These are phyloP conservation scores for Tetrahymena borealis DNA, from an alignment of 73 alveolate genomes.

Conservation along the genomic window DNA sequence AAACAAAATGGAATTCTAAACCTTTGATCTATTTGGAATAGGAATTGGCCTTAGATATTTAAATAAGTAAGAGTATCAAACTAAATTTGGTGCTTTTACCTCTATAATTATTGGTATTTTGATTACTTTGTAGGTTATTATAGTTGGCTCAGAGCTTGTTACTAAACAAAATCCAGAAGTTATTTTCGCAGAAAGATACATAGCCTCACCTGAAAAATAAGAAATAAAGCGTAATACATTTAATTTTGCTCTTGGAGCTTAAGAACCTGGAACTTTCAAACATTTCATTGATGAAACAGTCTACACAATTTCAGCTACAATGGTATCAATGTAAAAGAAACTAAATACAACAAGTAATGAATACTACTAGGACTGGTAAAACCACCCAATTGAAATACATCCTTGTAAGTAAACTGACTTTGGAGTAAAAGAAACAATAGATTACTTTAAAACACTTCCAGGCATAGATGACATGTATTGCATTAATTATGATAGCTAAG, in stretches of 20 bases:
- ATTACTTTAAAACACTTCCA: not conserved
- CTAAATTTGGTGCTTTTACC: not conserved
- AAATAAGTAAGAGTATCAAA: not conserved
- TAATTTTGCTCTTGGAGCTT: not conserved
- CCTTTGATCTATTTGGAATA: not conserved
- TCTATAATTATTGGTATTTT: not conserved
- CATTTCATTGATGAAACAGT: not conserved
- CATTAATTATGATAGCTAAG: not conserved
- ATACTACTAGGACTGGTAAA: not conserved
- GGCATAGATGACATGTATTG: not conserved
- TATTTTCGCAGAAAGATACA: not conserved
- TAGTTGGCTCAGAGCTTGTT: not conserved
- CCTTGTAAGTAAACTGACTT: not conserved
- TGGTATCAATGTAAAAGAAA: not conserved
- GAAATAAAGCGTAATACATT: not conserved
- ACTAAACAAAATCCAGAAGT: not conserved
- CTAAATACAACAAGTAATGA: not conserved
- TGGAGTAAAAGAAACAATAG: not conserved
- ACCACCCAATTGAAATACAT: not conserved
- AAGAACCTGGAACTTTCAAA: not conserved
- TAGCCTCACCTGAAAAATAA: not conserved
- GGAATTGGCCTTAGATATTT: not conserved
- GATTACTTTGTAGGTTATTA: not conserved
- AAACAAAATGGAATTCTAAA: not conserved
- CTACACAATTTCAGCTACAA: not conserved